These are phyloP conservation scores for Endotrypanum monterogeii DNA, from an alignment of 208 protist genomes.

Conservation along the genomic window DNA sequence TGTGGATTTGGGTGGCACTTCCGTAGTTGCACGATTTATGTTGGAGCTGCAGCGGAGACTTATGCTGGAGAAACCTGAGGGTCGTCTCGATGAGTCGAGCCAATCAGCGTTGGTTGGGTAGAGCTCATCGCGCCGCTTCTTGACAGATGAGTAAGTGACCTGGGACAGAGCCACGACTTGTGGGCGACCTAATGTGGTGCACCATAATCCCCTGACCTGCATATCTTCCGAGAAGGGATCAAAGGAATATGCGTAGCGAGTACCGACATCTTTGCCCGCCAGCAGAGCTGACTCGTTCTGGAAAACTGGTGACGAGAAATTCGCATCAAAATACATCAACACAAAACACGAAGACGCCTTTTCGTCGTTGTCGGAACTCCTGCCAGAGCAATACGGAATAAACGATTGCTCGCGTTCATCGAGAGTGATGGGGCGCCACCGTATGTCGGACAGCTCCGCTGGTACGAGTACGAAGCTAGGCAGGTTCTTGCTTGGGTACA, in stretches of 20 bases:
- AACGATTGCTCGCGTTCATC: conserved; percentile 37
- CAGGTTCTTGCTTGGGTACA: conserved; percentile 32
- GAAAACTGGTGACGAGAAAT: conserved; percentile 66
- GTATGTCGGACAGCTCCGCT: conserved; percentile 63
- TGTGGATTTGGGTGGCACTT: conserved; percentile 51
- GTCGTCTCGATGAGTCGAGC: conserved; percentile 32
- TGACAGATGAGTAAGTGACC: conserved; percentile 36
- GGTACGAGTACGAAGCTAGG: conserved; percentile 77
- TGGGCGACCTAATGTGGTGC: conserved; percentile 35
- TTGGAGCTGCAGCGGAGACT: conserved; percentile 66
- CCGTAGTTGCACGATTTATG: conserved; percentile 60
- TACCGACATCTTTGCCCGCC: conserved; percentile 44
- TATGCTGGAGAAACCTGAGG: conserved; percentile 24
- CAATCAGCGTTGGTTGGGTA: conserved; percentile 43
- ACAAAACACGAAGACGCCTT: conserved; percentile 54
- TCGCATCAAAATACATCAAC: conserved; percentile 74
- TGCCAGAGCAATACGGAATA: conserved; percentile 49
- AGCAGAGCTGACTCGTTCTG: conserved; percentile 39
- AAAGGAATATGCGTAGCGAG: conserved; percentile 52
- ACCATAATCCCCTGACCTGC: conserved; percentile 43
- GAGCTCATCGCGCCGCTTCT: conserved; percentile 27
- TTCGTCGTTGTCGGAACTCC: background rate
- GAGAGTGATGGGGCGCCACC: conserved; percentile 80
- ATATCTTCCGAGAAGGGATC: conserved; percentile 45
- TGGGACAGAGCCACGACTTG: conserved; percentile 62